phyloP scores from a whole-genome alignment of 495 filamentous ascomycete genomes.

The Cercophora scortea region DNA sequence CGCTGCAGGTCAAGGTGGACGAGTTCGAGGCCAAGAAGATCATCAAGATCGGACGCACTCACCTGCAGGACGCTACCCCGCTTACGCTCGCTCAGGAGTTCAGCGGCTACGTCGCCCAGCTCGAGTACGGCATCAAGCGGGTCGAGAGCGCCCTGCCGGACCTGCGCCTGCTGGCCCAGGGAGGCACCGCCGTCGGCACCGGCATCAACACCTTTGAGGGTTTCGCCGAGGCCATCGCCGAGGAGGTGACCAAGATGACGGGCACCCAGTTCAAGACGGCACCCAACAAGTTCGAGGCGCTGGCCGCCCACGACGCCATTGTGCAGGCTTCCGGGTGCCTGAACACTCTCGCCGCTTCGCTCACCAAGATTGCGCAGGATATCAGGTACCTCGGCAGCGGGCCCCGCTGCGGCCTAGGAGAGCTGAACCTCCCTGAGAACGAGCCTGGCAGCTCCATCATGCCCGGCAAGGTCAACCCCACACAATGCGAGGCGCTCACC shows the following conservation, averaged over 20 bases:
- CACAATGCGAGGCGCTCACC: slow-evolving; percentile 94
- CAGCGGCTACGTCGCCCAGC: slow-evolving; percentile 92
- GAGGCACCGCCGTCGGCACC: slow-evolving; percentile 94
- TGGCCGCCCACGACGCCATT: slow-evolving; percentile 95
- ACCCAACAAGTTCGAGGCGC: slow-evolving; percentile 97
- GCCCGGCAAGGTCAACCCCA: slow-evolving; percentile 99
- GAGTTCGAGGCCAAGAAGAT: slow-evolving; percentile 73
- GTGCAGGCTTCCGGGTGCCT: slow-evolving; percentile 89
- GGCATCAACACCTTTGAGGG: slow-evolving; percentile 96
- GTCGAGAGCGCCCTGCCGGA: slow-evolving; percentile 76
- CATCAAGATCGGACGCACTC: slow-evolving; percentile 98
- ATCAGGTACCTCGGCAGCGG: slow-evolving; percentile 95
- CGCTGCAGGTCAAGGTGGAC: slow-evolving; percentile 82
- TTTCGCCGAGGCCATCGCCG: slow-evolving; percentile 86
- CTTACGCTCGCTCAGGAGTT: slow-evolving; percentile 96
- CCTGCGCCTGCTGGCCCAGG: slow-evolving; percentile 83
- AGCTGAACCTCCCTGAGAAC: slow-evolving; percentile 90
- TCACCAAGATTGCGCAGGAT: slow-evolving; percentile 98
- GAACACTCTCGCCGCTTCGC: slow-evolving; percentile 84
- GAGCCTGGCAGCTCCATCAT: slow-evolving; percentile 97
- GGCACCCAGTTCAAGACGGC: slow-evolving; percentile 91
- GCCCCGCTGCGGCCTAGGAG: slow-evolving; percentile 89
- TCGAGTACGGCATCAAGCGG: slow-evolving; percentile 83
- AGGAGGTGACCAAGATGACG: slow-evolving; percentile 85
- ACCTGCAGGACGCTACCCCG: slow-evolving; percentile 95